These are phyloP conservation scores for Cytospora piceicola DNA, from an alignment of 2,329 filamentous ascomycete genomes.

Conservation along the genomic window DNA sequence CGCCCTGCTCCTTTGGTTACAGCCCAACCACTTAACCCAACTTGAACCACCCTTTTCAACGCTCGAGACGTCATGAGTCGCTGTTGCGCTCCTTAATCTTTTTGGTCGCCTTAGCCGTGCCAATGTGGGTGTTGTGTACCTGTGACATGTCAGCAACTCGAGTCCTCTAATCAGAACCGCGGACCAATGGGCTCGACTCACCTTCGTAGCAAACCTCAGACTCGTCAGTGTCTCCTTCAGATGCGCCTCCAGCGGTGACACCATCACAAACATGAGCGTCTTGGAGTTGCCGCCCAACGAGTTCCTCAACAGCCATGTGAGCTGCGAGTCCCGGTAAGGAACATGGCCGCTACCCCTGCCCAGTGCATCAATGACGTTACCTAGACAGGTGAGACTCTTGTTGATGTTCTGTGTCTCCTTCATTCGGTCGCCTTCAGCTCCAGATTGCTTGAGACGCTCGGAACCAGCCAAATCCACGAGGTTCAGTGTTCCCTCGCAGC, in stretches of 20 bases:
- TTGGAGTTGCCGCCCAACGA: conserved; percentile 94
- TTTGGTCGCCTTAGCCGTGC: conserved; percentile 78
- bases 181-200: conserved; percentile 43
- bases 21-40: neutral
- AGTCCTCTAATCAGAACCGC: neutral
- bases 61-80: conserved; percentile 38
- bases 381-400: conserved; percentile 86
- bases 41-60: neutral
- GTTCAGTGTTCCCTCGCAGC: conserved; percentile 91
- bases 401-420: conserved; percentile 98
- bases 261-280: conserved; percentile 99
- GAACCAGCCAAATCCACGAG: conserved; percentile 94
- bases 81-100: conserved; percentile 52
- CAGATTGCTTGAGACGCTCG: conserved; percentile 85
- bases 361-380: conserved; percentile 93
- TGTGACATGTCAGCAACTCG: conserved; percentile 37
- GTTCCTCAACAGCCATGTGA: conserved; percentile 94
- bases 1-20: neutral
- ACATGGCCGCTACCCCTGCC: conserved; percentile 83
- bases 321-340: conserved; percentile 94
- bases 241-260: conserved; percentile 88
- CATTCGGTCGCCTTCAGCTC: conserved; percentile 82
- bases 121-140: conserved; percentile 90
- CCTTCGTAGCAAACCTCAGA: conserved; percentile 94
- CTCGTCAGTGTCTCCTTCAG: conserved; percentile 92